Evolutionary conservation across 2,329 filamentous ascomycete genomes (phyloP), one percentile per base, ranked within the genome.

Genomic region (Fusarium sp.): DNA sequence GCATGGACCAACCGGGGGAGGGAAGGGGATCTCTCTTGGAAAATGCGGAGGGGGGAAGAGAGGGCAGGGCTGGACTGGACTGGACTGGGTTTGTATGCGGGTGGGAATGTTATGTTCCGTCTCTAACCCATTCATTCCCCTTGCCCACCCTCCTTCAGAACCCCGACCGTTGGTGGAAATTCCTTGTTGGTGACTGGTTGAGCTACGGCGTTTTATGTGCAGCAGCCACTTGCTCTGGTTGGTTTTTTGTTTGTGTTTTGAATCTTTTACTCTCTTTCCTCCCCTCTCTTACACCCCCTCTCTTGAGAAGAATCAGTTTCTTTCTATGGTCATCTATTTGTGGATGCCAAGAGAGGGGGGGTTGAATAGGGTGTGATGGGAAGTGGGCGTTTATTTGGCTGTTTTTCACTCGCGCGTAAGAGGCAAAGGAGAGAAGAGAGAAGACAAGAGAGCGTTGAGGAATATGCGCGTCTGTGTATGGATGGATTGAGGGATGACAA

Each of bases 191-290:
- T 74, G 58, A 67, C 61, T 74, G 72, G 68, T 72, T 52, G 41
- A 54, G 37, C 31, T 54, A 67, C 54, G 65, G 72, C 72, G 72
- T 75, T 74, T 69, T 75, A 56, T 72, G 43, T 73, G 54, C 72
- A 65, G 62, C 72, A 69, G 72, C 72, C 65, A 74, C 59, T 69
- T 72, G 22, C 45, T 71, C 31, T 71, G 62, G 62, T 73, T 73
- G 69, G 57, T 60, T 29, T 56, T 31, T 18, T 24, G 29, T 57
- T 57, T 50, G 45, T 50, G 37, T 45, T 61, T 65, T 57, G 37
- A 48, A 39, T 62, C 72, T 66, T 24, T 60, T 65, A 43, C 35
- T 69, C 31, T 62, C 37, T 63, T 45, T 45, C 27, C 59, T 24
- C 35, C 24, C 29, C 27, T 59, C 20, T 31, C 50, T 58, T 33